Conservation (phyloP, 2,329 filamentous ascomycete species). For the Penicillium thymicola region DNA sequence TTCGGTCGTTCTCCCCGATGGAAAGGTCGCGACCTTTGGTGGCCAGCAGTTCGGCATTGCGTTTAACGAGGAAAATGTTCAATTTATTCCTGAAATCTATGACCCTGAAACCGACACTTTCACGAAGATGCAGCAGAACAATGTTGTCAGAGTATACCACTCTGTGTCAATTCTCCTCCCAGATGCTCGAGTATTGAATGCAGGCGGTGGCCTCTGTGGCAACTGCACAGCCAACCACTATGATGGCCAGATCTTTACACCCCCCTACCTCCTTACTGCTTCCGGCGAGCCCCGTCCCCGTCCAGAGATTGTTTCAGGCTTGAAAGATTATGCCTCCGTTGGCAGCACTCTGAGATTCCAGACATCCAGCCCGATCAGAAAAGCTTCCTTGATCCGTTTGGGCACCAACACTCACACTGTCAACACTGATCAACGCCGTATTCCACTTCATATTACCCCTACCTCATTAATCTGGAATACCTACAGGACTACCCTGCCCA, state of each 20-base stretch:
- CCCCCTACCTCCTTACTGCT: conserved; percentile 53
- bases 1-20: conserved; percentile 50
- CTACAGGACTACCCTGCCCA: conserved; percentile 32
- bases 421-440: conserved; percentile 57
- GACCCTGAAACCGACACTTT: conserved; percentile 44
- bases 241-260: conserved; percentile 55
- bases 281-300: conserved; percentile 41
- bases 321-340: conserved; percentile 25
- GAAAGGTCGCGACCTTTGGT: conserved; percentile 49
- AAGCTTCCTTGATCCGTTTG: conserved; percentile 47
- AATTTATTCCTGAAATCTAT: conserved; percentile 48
- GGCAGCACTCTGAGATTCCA: conserved; percentile 46
- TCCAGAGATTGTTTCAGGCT: conserved; percentile 42
- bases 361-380: conserved; percentile 33
- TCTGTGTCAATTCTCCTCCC: conserved; percentile 49
- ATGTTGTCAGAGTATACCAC: conserved; percentile 44
- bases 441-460: conserved; percentile 38
- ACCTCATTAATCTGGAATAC: not conserved
- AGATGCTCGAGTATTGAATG: conserved; percentile 51
- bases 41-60: conserved; percentile 44
- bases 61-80: conserved; percentile 45
- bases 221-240: conserved; percentile 50
- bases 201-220: conserved; percentile 54
- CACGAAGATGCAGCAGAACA: conserved; percentile 25
- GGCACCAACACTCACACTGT: conserved; percentile 54